Percentiles rank a stretch among this genome's conserved stretches.
Conservation (phyloP, 2,329 filamentous ascomycete species). For the Talaromyces sp. region DNA sequence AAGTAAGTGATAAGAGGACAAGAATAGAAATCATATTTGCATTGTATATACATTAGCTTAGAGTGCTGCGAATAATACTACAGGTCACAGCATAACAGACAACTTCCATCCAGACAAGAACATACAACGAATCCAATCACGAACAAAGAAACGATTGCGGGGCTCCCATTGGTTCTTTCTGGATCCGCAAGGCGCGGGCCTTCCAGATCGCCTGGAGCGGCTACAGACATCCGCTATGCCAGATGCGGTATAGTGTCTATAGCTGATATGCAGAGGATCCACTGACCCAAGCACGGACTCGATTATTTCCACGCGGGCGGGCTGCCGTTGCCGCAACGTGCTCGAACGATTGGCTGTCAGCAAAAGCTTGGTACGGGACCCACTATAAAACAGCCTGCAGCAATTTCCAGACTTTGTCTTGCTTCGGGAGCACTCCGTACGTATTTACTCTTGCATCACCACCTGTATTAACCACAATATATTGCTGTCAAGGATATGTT, state of each 20-base stretch:
- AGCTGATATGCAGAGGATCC: conserved; percentile 3
- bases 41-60: not conserved
- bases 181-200: not conserved
- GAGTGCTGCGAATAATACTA: not conserved
- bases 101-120: not conserved
- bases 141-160: not conserved
- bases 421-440: no score
- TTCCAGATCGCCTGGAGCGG: conserved; percentile 11
- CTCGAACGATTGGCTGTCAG: conserved; percentile 20
- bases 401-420: not conserved
- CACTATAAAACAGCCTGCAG: not conserved
- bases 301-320: conserved; percentile 15
- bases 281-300: conserved; percentile 7
- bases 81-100: not conserved
- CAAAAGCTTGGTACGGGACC: conserved; percentile 14
- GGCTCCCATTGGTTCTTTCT: not conserved
- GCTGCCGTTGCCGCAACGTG: conserved; percentile 18
- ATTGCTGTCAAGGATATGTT: no score
- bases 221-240: not conserved
- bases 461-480: no score
- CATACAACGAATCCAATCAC: not conserved
- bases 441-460: no score
- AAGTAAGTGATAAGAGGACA: not conserved
- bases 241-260: conserved; percentile 8
- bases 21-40: not conserved